A percentile compares a stretch with the other conserved stretches of the same genome.
These are phyloP conservation scores for Fusarium veterinarium DNA, from an alignment of 2,329 filamentous ascomycete species.

Conservation along the genomic window DNA sequence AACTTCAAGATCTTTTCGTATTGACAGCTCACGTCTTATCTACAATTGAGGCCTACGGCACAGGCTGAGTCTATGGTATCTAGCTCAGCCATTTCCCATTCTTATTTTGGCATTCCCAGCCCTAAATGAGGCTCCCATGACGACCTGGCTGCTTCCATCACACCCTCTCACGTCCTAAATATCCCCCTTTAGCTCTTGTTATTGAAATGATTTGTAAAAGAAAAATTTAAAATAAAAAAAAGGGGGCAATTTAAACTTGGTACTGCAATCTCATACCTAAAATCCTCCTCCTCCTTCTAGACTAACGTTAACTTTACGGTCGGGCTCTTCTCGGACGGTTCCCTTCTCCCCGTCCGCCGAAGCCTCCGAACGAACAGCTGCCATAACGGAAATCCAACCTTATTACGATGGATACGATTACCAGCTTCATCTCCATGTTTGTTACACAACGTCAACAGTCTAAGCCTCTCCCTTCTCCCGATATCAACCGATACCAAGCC, in stretches of 20 bases:
- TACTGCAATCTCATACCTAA: not conserved
- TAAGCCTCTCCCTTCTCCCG: not conserved
- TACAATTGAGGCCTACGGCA: not conserved
- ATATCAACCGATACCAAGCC: slow-evolving; percentile 4
- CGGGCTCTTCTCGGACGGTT: slow-evolving; percentile 38
- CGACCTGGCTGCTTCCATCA: slow-evolving; percentile 22
- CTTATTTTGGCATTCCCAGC: slow-evolving; percentile 24
- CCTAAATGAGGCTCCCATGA: slow-evolving; percentile 30
- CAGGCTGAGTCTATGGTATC: not conserved
- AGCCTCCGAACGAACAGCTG: slow-evolving; percentile 35
- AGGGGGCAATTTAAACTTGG: slow-evolving; percentile 6
- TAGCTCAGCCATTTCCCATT: not conserved
- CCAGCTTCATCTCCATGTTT: slow-evolving; percentile 24
- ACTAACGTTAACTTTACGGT: slow-evolving; percentile 4
- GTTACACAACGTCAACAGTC: slow-evolving; percentile 20
- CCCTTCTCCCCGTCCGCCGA: slow-evolving; percentile 34
- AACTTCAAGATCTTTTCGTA: not conserved
- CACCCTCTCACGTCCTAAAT: slow-evolving; percentile 4
- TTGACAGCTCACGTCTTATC: not conserved
- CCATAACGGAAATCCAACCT: slow-evolving; percentile 30
- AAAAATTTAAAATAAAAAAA: not conserved
- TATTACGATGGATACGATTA: slow-evolving; percentile 5
- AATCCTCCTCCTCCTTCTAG: not conserved
- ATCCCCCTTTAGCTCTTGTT: not conserved
- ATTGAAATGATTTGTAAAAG: not conserved